Conservation (phyloP, 352 stramenopile genomes). For the Phytophthora sp. region DNA sequence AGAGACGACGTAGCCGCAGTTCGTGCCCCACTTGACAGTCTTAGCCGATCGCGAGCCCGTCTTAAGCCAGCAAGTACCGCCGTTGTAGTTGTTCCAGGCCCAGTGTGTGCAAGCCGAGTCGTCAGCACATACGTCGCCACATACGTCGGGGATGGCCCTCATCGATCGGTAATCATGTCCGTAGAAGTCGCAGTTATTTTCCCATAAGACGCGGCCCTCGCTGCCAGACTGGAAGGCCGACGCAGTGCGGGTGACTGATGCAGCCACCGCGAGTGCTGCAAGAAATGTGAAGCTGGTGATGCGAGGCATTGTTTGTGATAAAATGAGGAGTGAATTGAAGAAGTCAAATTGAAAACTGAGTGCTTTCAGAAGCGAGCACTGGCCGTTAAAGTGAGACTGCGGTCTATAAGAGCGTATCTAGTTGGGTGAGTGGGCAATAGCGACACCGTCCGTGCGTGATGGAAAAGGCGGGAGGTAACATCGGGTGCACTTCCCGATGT, state of each 20-base stretch:
- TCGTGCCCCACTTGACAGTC: constrained; percentile 28
- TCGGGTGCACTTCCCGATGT: constrained; percentile 20
- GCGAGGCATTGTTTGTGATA: constrained; percentile 21
- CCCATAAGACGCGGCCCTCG: constrained; percentile 42
- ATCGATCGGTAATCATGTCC: constrained; percentile 39
- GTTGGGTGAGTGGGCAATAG: constrained; percentile 12
- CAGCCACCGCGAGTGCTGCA: constrained; percentile 9
- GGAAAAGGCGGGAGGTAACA: constrained; percentile 17
- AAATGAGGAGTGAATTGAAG: constrained; percentile 18
- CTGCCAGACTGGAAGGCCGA: constrained; percentile 32
- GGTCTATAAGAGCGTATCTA: constrained; percentile 1
- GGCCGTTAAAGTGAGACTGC: too few relatives aligned
- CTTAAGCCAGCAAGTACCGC: constrained; percentile 54
- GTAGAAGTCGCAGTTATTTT: constrained; percentile 44
- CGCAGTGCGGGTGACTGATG: constrained; percentile 5
- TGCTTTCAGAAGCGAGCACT: constrained; percentile 4
- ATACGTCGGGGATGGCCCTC: constrained; percentile 34
- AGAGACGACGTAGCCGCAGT: constrained; percentile 47
- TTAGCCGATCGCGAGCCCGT: constrained; percentile 23
- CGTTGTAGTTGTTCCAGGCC: constrained; percentile 45
- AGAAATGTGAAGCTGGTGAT: constrained; percentile 15
- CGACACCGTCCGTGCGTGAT: constrained; percentile 5
- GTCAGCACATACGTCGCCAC: constrained; percentile 41
- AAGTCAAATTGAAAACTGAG: constrained; percentile 15
- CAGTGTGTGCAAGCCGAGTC: constrained; percentile 48